Conservation (phyloP, 2,329 filamentous ascomycete genomes). For the Ophiosphaerella narmari region DNA sequence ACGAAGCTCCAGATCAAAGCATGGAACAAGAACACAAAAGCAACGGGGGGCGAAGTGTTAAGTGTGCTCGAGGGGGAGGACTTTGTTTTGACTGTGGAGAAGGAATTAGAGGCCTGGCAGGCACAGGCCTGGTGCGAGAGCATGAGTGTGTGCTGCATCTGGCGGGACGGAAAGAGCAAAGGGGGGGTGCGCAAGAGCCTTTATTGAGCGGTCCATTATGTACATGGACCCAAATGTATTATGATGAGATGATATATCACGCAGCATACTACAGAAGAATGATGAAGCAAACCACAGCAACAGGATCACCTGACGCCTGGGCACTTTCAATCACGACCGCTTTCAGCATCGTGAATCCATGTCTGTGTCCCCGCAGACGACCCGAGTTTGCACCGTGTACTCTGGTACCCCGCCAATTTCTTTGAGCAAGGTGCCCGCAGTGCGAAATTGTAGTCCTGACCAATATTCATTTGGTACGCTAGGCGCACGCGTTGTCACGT, state of each 20-base stretch:
- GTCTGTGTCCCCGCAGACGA: too few species aligned
- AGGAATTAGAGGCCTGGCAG: constrained; percentile 51
- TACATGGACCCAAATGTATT: neutral
- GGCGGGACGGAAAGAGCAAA: constrained; percentile 58
- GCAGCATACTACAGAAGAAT: too few species aligned
- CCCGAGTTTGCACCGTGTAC: too few species aligned
- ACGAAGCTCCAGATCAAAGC: constrained; percentile 37
- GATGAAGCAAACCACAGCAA: too few species aligned
- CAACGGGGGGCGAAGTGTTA: constrained; percentile 13
- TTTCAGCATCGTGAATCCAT: too few species aligned
- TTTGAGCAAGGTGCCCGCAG: too few species aligned
- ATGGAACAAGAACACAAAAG: constrained; percentile 30
- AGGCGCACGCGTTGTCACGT: neutral
- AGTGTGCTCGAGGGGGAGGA: constrained; percentile 14
- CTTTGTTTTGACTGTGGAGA: constrained; percentile 28
- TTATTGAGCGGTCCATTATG: constrained; percentile 13
- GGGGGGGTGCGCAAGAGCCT: constrained; percentile 25
- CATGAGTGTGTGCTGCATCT: constrained; percentile 82
- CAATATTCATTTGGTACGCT: neutral
- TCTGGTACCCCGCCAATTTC: too few species aligned
- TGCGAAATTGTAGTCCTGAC: neutral
- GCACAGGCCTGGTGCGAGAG: constrained; percentile 91
- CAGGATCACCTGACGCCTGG: too few species aligned
- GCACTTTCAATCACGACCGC: too few species aligned
- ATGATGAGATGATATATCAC: neutral